These are phyloP conservation scores for Starmerella vitae DNA, from an alignment of 805 yeast genomes.

Conservation along the genomic window DNA sequence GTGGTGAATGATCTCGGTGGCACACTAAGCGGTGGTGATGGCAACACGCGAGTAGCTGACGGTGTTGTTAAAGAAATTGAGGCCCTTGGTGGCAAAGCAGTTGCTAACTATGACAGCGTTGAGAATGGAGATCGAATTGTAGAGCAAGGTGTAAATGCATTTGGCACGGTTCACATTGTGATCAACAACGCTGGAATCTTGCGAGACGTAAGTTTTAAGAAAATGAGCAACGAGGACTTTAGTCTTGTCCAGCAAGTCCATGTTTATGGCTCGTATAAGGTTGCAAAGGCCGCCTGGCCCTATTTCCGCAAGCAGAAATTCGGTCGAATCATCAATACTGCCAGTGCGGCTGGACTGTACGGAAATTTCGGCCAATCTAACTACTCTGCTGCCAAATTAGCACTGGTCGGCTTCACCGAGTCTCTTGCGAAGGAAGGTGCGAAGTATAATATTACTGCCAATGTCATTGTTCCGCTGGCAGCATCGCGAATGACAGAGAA, in stretches of 20 bases:
- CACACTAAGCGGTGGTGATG: conserved; percentile 58
- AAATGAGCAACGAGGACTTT: conserved; percentile 73
- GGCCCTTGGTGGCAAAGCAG: conserved; percentile 68
- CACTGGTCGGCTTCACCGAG: conserved; percentile 80
- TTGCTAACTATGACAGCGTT: conserved; percentile 87
- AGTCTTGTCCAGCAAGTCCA: conserved; percentile 73
- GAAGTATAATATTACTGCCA: conserved; percentile 68
- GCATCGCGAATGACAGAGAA: conserved; percentile 93
- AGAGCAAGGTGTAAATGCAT: conserved; percentile 70
- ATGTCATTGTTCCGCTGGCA: conserved; percentile 88
- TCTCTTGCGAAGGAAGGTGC: conserved; percentile 91
- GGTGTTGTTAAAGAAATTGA: conserved; percentile 75
- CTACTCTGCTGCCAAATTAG: conserved; percentile 87
- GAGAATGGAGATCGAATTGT: conserved; percentile 73
- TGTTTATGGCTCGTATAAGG: conserved; percentile 74
- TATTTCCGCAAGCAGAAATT: conserved; percentile 67
- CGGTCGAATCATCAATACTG: conserved; percentile 86
- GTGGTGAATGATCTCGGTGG: conserved; percentile 94
- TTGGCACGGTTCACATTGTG: conserved; percentile 78
- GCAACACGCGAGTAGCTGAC: conserved; percentile 59
- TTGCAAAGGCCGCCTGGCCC: conserved; percentile 87
- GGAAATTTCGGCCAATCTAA: conserved; percentile 97
- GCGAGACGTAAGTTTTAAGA: conserved; percentile 74
- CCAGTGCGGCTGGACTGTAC: conserved; percentile 92
- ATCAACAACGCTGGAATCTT: conserved; percentile 93